Percentiles rank a stretch among this genome's conserved stretches.
Evolutionary conservation across 352 stramenopile genomes (phyloP).

Genomic region (Phytopythium helicoides): DNA sequence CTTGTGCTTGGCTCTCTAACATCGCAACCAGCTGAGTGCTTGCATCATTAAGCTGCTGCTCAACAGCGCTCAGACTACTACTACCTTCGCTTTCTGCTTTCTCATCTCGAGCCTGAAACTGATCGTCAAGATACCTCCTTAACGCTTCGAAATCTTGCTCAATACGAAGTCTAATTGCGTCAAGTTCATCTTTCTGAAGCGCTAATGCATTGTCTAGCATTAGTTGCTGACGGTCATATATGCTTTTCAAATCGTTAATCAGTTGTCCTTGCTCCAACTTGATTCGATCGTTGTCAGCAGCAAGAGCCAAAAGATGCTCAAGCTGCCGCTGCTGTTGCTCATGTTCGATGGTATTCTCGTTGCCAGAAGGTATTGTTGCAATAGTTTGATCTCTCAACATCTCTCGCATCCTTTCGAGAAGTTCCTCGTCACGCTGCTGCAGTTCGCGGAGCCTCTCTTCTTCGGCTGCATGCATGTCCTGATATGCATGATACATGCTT

Average conservation of each 20-base stretch:
- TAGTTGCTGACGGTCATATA: slow-evolving; percentile 23
- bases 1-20: background rate
- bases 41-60: slow-evolving; percentile 16
- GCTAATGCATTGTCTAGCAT: slow-evolving; percentile 7
- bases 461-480: slow-evolving; percentile 36
- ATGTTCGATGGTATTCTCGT: background rate
- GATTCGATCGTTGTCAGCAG: slow-evolving; percentile 7
- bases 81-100: slow-evolving; percentile 26
- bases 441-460: slow-evolving; percentile 27
- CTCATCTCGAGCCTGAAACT: slow-evolving; percentile 15
- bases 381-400: slow-evolving; percentile 27
- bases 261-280: slow-evolving; percentile 13
- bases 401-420: slow-evolving; percentile 41
- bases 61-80: background rate
- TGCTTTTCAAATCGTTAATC: slow-evolving; percentile 18
- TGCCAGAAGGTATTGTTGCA: slow-evolving; percentile 10
- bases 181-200: slow-evolving; percentile 21
- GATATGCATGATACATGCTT: slow-evolving; percentile 45
- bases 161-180: slow-evolving; percentile 9
- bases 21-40: slow-evolving; percentile 5
- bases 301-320: slow-evolving; percentile 1
- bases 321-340: slow-evolving; percentile 9
- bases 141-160: slow-evolving; percentile 1
- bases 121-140: slow-evolving; percentile 9
- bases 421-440: slow-evolving; percentile 25